phyloP scores from a whole-genome alignment of 352 stramenopile species.

The Blastocystis sp. region DNA sequence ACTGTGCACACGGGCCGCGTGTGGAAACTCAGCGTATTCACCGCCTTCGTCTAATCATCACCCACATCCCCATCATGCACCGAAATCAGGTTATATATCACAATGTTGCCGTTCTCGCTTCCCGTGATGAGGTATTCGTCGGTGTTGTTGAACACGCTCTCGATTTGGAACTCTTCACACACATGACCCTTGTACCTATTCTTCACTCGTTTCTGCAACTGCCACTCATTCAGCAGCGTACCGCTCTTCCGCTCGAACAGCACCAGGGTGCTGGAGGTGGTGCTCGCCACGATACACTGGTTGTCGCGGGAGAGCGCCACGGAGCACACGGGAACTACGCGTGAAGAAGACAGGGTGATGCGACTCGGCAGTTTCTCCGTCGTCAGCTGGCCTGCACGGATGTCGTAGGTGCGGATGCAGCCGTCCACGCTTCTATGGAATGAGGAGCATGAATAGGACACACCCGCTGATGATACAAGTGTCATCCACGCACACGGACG shows the following conservation, averaged over 20 bases:
- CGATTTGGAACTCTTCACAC: constrained; percentile 50
- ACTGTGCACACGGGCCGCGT: constrained; percentile 16
- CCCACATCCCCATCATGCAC: neutral
- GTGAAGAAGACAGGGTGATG: neutral
- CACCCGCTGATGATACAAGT: constrained; percentile 32
- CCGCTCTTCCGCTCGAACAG: constrained; percentile 28
- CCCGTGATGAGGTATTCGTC: constrained; percentile 62
- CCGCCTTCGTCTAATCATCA: neutral
- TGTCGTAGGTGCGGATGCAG: constrained; percentile 53
- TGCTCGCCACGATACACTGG: constrained; percentile 54
- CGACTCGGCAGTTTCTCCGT: constrained; percentile 19
- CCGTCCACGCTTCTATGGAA: constrained; percentile 57
- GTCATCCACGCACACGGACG: constrained; percentile 25
- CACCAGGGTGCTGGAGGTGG: constrained; percentile 16
- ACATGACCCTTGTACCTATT: constrained; percentile 44
- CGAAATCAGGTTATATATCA: constrained; percentile 57
- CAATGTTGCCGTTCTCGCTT: constrained; percentile 52
- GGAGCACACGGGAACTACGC: constrained; percentile 42
- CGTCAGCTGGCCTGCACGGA: constrained; percentile 33
- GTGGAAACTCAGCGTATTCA: constrained; percentile 32
- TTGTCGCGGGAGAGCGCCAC: constrained; percentile 53
- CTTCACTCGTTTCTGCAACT: neutral
- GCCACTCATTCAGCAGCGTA: constrained; percentile 34
- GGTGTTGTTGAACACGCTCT: constrained; percentile 64
- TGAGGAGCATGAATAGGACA: neutral